Conservation (phyloP, 1,284 basidiomycete species). For the Grifola frondosa region DNA sequence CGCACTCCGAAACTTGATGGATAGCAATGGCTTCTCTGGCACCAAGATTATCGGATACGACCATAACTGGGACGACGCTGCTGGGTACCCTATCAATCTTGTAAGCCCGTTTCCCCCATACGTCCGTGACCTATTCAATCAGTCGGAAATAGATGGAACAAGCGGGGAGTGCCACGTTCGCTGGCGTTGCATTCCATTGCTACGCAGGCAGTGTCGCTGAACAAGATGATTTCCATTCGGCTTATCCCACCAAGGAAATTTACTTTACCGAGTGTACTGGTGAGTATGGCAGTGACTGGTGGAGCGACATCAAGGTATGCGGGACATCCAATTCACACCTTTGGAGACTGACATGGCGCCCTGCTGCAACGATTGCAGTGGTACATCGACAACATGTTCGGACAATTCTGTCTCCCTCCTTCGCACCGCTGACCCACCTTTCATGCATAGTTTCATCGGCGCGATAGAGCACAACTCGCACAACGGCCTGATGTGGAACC, state of each 20-base stretch:
- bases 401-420: conserved; percentile 3
- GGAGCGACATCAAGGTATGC: conserved; percentile 71
- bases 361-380: conserved; percentile 42
- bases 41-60: conserved; percentile 49
- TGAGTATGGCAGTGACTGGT: conserved; percentile 66
- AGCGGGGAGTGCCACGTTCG: conserved; percentile 43
- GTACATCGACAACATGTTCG: conserved; percentile 73
- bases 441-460: conserved; percentile 40
- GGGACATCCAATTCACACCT: too few relatives aligned
- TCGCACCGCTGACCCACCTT: not conserved
- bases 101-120: too few relatives aligned
- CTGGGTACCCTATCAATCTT: conserved; percentile 46
- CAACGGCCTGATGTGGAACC: conserved; percentile 70
- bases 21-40: conserved; percentile 42
- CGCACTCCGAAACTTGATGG: conserved; percentile 42
- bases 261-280: conserved; percentile 56
- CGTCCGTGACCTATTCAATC: too few relatives aligned
- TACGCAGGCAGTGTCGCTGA: conserved; percentile 42
- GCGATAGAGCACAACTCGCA: conserved; percentile 46
- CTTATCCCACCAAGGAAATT: conserved; percentile 47
- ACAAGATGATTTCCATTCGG: conserved; percentile 45
- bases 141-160: conserved; percentile 47
- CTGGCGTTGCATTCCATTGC: conserved; percentile 52
- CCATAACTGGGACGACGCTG: conserved; percentile 52
- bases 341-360: conserved; percentile 1